phyloP scores from a whole-genome alignment of 2,329 filamentous ascomycete genomes.

The Talaromyces pinophilus region DNA sequence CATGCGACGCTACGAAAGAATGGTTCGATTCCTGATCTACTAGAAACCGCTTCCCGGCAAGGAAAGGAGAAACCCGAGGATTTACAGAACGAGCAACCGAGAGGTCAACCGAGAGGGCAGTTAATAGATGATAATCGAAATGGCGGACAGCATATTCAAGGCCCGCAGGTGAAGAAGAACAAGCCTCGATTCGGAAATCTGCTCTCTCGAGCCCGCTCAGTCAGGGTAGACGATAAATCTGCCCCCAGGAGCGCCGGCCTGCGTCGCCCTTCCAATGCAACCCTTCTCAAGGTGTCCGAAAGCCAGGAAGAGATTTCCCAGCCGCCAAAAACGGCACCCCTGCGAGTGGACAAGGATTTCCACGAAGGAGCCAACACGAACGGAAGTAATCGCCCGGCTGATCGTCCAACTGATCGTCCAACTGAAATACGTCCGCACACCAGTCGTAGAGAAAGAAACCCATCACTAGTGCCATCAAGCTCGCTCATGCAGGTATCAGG shows the following conservation, averaged over 20 bases:
- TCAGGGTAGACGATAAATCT: slow-evolving; percentile 46
- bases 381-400: slow-evolving; percentile 70
- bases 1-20: slow-evolving; percentile 39
- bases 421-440: slow-evolving; percentile 34
- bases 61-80: slow-evolving; percentile 29
- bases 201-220: slow-evolving; percentile 48
- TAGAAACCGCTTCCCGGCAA: slow-evolving; percentile 33
- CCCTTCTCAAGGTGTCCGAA: slow-evolving; percentile 35
- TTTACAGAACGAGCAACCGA: slow-evolving; percentile 29
- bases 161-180: slow-evolving; percentile 38
- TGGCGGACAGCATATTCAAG: slow-evolving; percentile 11
- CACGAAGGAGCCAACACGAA: slow-evolving; percentile 67
- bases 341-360: slow-evolving; percentile 67
- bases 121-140: slow-evolving; percentile 30
- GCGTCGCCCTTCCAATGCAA: slow-evolving; percentile 42
- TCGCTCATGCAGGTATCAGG: slow-evolving; percentile 54
- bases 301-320: slow-evolving; percentile 34
- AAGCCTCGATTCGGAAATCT: slow-evolving; percentile 50
- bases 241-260: slow-evolving; percentile 32
- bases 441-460: slow-evolving; percentile 37
- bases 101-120: slow-evolving; percentile 29
- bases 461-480: slow-evolving; percentile 47
- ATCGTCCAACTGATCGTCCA: slow-evolving; percentile 67
- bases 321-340: slow-evolving; percentile 63
- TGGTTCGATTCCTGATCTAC: slow-evolving; percentile 47